Percentiles rank a stretch among this genome's conserved stretches.
These are phyloP conservation scores for Grigorovia yakushimaensis DNA, from an alignment of 805 yeast genomes.

Conservation along the genomic window DNA sequence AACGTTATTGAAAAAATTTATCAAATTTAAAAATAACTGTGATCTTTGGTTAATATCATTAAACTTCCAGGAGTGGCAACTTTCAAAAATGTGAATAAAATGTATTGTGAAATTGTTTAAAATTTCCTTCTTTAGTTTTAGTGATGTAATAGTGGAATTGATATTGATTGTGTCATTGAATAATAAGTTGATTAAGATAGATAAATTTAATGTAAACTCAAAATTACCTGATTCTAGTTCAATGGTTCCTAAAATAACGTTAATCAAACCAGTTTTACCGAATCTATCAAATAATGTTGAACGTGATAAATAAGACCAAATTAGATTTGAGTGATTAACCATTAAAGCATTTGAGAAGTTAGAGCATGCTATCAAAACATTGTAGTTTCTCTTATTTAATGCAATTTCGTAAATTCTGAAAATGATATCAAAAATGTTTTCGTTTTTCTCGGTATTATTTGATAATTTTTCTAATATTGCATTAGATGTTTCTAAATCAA, in stretches of 20 bases:
- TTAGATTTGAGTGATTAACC: slow-evolving; percentile 47
- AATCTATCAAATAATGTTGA: slow-evolving; percentile 55
- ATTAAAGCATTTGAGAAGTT: slow-evolving; percentile 41
- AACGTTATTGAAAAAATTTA: slow-evolving; percentile 46
- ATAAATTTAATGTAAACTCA: slow-evolving; percentile 49
- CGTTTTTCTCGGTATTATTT: slow-evolving; percentile 39
- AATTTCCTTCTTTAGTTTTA: slow-evolving; percentile 42
- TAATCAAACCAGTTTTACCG: slow-evolving; percentile 55
- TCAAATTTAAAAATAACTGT: slow-evolving; percentile 47
- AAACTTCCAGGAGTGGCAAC: slow-evolving; percentile 63
- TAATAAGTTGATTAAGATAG: slow-evolving; percentile 46
- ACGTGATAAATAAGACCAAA: slow-evolving; percentile 70
- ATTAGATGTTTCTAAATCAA: slow-evolving; percentile 29
- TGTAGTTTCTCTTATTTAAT: slow-evolving; percentile 43
- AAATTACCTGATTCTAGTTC: slow-evolving; percentile 65
- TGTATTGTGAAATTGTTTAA: slow-evolving; percentile 46
- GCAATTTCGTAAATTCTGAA: slow-evolving; percentile 62
- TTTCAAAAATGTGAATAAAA: slow-evolving; percentile 61
- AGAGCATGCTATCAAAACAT: slow-evolving; percentile 37
- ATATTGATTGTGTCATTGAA: slow-evolving; percentile 34
- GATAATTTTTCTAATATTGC: slow-evolving; percentile 23
- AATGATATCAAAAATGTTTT: slow-evolving; percentile 53
- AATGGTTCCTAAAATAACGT: slow-evolving; percentile 54
- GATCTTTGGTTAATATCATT: slow-evolving; percentile 44
- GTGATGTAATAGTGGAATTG: slow-evolving; percentile 28